phyloP scores from a whole-genome alignment of 768 basidiomycete species.

The Suillus fuscotomentosus region DNA sequence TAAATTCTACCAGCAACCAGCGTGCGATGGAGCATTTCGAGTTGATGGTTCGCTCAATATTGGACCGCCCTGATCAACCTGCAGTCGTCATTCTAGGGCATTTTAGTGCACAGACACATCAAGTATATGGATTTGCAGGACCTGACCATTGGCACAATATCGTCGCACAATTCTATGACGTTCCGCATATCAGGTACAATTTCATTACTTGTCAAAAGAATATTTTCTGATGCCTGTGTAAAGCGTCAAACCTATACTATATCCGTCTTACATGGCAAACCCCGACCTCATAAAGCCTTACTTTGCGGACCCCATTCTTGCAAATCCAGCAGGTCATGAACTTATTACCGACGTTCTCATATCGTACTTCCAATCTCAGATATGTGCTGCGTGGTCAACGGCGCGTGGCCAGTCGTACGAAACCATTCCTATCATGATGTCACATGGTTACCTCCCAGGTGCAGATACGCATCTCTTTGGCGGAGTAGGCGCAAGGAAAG shows the following conservation, averaged over 20 bases:
- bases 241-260: slow-evolving; percentile 79
- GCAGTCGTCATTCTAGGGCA: slow-evolving; percentile 95
- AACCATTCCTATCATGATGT: slow-evolving; percentile 43
- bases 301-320: slow-evolving; percentile 82
- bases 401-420: slow-evolving; percentile 68
- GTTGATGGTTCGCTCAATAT: slow-evolving; percentile 86
- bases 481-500: slow-evolving; percentile 81
- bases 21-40: slow-evolving; percentile 85
- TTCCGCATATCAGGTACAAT: slow-evolving; percentile 78
- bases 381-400: slow-evolving; percentile 82
- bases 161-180: slow-evolving; percentile 96
- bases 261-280: slow-evolving; percentile 76
- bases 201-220: background rate
- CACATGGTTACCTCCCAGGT: slow-evolving; percentile 32
- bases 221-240: slow-evolving; percentile 3
- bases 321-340: slow-evolving; percentile 78
- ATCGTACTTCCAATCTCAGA: slow-evolving; percentile 87
- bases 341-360: slow-evolving; percentile 89
- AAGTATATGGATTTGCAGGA: slow-evolving; percentile 78
- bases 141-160: slow-evolving; percentile 88
- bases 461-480: slow-evolving; percentile 68
- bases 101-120: slow-evolving; percentile 84
- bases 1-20: slow-evolving; percentile 50
- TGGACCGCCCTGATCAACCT: slow-evolving; percentile 86
- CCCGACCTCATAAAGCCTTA: slow-evolving; percentile 66